Conservation (phyloP, 2,329 filamentous ascomycete species). For the Epichloe sylvatica region DNA sequence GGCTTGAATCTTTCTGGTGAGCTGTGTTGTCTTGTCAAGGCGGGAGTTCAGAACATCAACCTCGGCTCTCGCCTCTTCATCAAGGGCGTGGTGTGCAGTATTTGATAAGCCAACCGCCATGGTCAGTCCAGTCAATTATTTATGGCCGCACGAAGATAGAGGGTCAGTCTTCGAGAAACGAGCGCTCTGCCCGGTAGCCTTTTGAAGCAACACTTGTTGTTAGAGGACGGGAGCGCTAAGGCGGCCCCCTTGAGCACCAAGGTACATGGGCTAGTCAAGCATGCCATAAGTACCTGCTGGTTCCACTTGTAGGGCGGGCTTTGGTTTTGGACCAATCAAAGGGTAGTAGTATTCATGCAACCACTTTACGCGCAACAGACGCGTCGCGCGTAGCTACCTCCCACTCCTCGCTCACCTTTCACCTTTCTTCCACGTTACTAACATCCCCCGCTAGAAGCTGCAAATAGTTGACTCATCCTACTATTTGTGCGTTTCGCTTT, state of each 20-base stretch:
- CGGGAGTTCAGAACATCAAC: slow-evolving; percentile 57
- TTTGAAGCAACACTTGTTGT: no score
- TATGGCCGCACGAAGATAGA: not conserved
- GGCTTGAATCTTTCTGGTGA: slow-evolving; percentile 91
- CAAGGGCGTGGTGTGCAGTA: slow-evolving; percentile 35
- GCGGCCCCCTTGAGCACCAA: no score
- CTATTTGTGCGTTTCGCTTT: not conserved
- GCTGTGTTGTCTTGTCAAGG: slow-evolving; percentile 79
- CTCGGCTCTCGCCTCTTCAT: slow-evolving; percentile 55
- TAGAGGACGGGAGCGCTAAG: no score
- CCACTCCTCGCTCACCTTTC: not conserved
- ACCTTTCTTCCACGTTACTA: not conserved
- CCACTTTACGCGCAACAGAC: slow-evolving; percentile 4
- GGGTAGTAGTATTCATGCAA: not conserved
- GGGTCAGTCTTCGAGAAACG: no score
- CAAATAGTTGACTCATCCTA: no score
- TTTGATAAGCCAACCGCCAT: slow-evolving; percentile 40
- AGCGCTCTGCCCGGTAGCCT: no score
- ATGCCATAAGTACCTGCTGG: not conserved
- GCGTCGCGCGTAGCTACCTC: slow-evolving; percentile 1
- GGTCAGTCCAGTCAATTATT: not conserved
- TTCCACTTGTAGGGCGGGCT: no score
- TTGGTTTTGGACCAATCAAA: no score
- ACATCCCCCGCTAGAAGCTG: not conserved
- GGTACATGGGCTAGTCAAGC: no score